A percentile compares a stretch with the other conserved stretches of the same genome.
Conservation (phyloP, 306 rosid species). For the Hippophae rhamnoides region DNA sequence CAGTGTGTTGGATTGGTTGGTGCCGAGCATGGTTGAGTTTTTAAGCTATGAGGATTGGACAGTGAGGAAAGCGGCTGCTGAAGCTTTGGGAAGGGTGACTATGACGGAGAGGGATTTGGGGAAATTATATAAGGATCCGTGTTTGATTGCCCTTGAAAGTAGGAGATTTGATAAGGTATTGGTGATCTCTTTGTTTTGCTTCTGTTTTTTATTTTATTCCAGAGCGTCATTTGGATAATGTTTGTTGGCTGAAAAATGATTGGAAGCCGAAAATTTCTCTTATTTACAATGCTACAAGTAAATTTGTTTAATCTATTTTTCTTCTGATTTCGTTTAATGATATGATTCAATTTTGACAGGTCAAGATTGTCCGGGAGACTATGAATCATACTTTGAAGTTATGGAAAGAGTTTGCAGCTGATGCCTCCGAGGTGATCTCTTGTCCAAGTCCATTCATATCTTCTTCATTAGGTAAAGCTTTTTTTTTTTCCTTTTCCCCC, state of each 20-base stretch:
- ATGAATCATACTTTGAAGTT: slow-evolving; percentile 70
- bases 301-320: neutral
- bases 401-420: slow-evolving; percentile 57
- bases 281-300: neutral
- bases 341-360: slow-evolving; percentile 34
- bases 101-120: slow-evolving; percentile 52
- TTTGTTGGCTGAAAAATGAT: slow-evolving; percentile 13
- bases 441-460: slow-evolving; percentile 37
- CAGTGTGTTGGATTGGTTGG: slow-evolving; percentile 63
- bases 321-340: neutral
- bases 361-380: slow-evolving; percentile 80
- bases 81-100: slow-evolving; percentile 72
- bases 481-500: neutral
- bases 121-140: slow-evolving; percentile 37
- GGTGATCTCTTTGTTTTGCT: neutral
- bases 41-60: slow-evolving; percentile 79
- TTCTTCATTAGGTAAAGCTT: slow-evolving; percentile 42
- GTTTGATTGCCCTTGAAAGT: slow-evolving; percentile 69
- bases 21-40: slow-evolving; percentile 63
- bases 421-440: slow-evolving; percentile 30
- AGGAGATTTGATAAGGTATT: slow-evolving; percentile 87
- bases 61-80: slow-evolving; percentile 84
- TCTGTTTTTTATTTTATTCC: neutral
- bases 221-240: slow-evolving; percentile 1
- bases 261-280: neutral